Evolutionary conservation across 108 stramenopile species (phyloP).

Genomic region (Nitzschia inconspicua): DNA sequence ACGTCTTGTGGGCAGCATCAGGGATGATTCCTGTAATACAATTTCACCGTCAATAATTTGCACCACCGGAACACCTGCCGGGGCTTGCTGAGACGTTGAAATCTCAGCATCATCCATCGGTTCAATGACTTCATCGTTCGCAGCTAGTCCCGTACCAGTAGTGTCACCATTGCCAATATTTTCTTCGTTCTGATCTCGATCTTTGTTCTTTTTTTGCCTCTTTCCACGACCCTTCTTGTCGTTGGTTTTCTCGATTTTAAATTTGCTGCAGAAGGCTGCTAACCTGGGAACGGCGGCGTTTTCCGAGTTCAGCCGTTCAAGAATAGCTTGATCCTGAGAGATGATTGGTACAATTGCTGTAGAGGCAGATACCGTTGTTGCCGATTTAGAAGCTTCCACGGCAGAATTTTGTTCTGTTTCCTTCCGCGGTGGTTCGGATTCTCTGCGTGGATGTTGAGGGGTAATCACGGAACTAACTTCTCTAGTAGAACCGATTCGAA

Average conservation of each 20-base stretch:
- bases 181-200: background rate
- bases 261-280: conserved; percentile 11
- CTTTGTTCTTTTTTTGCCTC: background rate
- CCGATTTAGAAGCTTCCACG: too few relatives aligned
- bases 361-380: too few relatives aligned
- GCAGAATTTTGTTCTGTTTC: background rate
- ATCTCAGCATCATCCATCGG: background rate
- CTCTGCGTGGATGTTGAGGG: background rate
- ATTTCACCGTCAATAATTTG: conserved; percentile 69
- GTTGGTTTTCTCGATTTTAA: conserved; percentile 7
- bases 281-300: background rate
- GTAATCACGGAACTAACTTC: background rate
- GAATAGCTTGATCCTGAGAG: conserved; percentile 1
- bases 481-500: background rate
- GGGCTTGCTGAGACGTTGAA: background rate
- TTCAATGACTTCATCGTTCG: background rate
- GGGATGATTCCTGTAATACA: conserved; percentile 59
- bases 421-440: background rate
- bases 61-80: conserved; percentile 42
- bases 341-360: background rate
- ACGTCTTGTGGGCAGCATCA: conserved; percentile 33
- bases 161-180: background rate
- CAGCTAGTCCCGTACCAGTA: background rate
- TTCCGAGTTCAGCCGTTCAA: conserved; percentile 14
- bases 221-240: background rate